Evolutionary conservation across 352 stramenopile species (phyloP).

Genomic region (Pythium aquatile): DNA sequence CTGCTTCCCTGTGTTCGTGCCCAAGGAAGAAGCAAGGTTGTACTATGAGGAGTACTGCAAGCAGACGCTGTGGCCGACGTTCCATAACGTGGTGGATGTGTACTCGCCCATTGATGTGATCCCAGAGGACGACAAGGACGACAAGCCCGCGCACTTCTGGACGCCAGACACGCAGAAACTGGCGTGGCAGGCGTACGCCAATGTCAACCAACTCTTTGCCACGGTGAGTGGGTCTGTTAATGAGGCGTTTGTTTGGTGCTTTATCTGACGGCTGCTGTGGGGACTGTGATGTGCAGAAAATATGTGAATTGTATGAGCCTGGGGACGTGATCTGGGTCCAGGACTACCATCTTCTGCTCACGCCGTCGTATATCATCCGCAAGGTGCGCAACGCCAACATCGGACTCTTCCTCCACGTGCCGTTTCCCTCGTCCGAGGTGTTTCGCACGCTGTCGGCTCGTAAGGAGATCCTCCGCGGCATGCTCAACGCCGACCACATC

Average conservation of each 20-base stretch:
- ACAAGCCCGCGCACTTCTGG: conserved; percentile 47
- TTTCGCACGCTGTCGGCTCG: conserved; percentile 95
- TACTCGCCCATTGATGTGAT: conserved; percentile 78
- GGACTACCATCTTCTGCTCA: conserved; percentile 97
- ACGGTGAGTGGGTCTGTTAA: conserved; percentile 52
- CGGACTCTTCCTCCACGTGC: conserved; percentile 97
- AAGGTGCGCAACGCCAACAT: conserved; percentile 89
- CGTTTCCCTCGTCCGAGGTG: conserved; percentile 98
- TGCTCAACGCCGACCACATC: conserved; percentile 91
- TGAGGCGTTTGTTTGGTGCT: neutral
- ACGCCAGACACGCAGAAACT: conserved; percentile 65
- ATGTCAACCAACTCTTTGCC: conserved; percentile 94
- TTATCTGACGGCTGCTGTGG: neutral
- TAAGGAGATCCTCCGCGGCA: conserved; percentile 88
- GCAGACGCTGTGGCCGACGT: conserved; percentile 94
- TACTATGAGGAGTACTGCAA: conserved; percentile 96
- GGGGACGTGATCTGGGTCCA: conserved; percentile 96
- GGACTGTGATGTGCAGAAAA: conserved; percentile 33
- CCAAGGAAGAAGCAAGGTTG: conserved; percentile 49
- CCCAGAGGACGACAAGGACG: conserved; percentile 27
- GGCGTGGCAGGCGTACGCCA: conserved; percentile 92
- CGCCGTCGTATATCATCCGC: conserved; percentile 94
- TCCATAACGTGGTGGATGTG: conserved; percentile 96
- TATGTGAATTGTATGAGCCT: conserved; percentile 72
- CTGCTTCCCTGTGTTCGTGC: conserved; percentile 68